Evolutionary conservation across 208 protist species (phyloP).

Genomic region (Crithidia bombi): DNA sequence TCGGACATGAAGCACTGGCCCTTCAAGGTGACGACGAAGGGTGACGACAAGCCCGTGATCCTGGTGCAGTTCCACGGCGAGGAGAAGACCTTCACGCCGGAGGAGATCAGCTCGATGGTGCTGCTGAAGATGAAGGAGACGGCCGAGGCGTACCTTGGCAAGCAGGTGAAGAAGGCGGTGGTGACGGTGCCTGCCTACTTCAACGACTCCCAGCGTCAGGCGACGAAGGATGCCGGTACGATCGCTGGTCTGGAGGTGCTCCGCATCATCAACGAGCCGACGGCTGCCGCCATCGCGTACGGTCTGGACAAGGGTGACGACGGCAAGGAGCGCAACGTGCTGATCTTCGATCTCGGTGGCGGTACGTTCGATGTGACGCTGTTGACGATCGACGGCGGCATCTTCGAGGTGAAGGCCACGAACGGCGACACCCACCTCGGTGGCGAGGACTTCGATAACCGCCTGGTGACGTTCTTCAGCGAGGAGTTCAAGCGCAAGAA

Average conservation of each 20-base stretch:
- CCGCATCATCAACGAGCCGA: conserved; percentile 99
- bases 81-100: conserved; percentile 86
- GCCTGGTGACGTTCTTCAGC: conserved; percentile 94
- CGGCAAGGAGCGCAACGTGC: conserved; percentile 70
- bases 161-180: conserved; percentile 95
- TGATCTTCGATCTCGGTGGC: conserved; percentile 99
- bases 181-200: conserved; percentile 99
- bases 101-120: conserved; percentile 97
- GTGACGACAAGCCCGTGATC: conserved; percentile 50
- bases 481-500: conserved; percentile 94
- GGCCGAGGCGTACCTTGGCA: conserved; percentile 93
- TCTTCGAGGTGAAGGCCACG: conserved; percentile 98
- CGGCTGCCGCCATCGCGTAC: conserved; percentile 98
- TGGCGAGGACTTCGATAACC: conserved; percentile 98
- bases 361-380: conserved; percentile 99
- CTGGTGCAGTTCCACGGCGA: conserved; percentile 62
- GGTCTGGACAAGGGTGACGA: conserved; percentile 93
- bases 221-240: conserved; percentile 97
- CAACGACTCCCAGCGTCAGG: conserved; percentile 97
- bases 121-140: conserved; percentile 97
- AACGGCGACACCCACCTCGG: conserved; percentile 99
- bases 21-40: conserved; percentile 89
- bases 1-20: conserved; percentile 95
- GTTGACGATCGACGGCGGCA: conserved; percentile 96
- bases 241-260: conserved; percentile 98